Evolutionary conservation across 441 rosid genomes (phyloP), one percentile per base, ranked within the genome.

Genomic region (Isatis lusitanica): DNA sequence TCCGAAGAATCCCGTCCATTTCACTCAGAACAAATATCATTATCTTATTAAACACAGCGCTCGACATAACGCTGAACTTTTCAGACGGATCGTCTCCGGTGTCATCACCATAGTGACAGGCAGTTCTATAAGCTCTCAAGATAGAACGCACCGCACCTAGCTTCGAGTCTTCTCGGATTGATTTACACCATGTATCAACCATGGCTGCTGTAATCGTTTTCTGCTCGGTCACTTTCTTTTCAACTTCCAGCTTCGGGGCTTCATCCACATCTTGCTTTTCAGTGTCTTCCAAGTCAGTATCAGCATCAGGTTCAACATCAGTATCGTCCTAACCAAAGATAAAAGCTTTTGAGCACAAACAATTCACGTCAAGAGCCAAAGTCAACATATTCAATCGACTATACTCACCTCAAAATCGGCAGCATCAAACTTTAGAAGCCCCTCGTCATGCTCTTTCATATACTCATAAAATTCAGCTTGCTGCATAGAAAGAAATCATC

Each of bases 101-200:
- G 74, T 94, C 99, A 84, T 92, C 98, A 52, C 99, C 99, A 55
- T 90, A 90, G 79, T 94, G 98, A 75, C 97, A 90, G 8, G 98
- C 98, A 66, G 84, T 85, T 84, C 97, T 85, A 79, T 87, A 94
- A 81, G 94, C 99, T 81, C 85, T 86, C 87, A 91, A 67, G 60
- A 94, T 87, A 73, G 90, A 83, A 67, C 91, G 97, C 57, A 88
- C 81, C 9, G 85, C 87, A 65, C 94, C 85, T 68, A 92, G 70
- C 79, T 85, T 90, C 5, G 83, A 81, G 31, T 85, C 83, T 74
- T 87, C 85, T 74, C 46, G 75, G 67, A 87, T 85, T 63, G 88
- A 75, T 31, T 80, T 76, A 73, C 89, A 80, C 99, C 99, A 94
- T 33, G 89, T 81, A 33, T 92, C 89, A 53, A 94, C 91, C 98